These are phyloP conservation scores for Emmonsia crescens DNA, from an alignment of 2,329 filamentous ascomycete genomes.

Conservation along the genomic window DNA sequence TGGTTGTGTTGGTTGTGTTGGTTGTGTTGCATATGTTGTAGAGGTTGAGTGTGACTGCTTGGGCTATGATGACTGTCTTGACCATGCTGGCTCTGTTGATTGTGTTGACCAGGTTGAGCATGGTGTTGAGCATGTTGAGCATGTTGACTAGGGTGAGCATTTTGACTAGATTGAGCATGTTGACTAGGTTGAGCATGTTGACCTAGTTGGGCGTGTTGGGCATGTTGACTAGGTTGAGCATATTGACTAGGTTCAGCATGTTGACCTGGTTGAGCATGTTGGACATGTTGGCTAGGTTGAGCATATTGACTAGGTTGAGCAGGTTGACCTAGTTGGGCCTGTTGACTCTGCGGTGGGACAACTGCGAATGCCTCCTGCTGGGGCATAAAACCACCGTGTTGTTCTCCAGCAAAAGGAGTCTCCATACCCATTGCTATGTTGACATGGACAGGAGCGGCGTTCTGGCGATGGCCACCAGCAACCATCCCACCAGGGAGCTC, in stretches of 20 bases:
- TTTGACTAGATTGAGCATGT: too few species aligned
- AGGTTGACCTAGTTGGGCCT: not conserved
- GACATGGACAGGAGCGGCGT: not conserved
- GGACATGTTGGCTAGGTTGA: too few species aligned
- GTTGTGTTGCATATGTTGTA: too few species aligned
- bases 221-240: not conserved
- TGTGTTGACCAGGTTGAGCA: too few species aligned
- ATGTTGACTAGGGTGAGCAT: too few species aligned
- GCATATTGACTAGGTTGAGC: not conserved
- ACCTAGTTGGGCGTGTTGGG: not conserved
- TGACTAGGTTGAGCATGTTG: not conserved
- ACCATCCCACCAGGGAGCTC: not conserved
- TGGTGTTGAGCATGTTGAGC: not conserved
- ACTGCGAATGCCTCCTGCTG: not conserved
- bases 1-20: too few species aligned
- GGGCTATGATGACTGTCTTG: too few species aligned
- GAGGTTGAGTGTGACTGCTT: too few species aligned
- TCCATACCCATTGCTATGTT: not conserved
- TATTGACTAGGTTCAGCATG: not conserved
- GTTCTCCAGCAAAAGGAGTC: not conserved
- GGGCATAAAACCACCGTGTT: not conserved
- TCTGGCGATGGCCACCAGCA: not conserved
- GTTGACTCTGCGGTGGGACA: not conserved
- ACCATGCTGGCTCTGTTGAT: too few species aligned
- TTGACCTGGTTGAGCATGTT: too few species aligned